A percentile compares a stretch with the other conserved stretches of the same genome.
Conservation (phyloP, 1,284 basidiomycete genomes). For the Cutaneotrichosporon daszewskae region DNA sequence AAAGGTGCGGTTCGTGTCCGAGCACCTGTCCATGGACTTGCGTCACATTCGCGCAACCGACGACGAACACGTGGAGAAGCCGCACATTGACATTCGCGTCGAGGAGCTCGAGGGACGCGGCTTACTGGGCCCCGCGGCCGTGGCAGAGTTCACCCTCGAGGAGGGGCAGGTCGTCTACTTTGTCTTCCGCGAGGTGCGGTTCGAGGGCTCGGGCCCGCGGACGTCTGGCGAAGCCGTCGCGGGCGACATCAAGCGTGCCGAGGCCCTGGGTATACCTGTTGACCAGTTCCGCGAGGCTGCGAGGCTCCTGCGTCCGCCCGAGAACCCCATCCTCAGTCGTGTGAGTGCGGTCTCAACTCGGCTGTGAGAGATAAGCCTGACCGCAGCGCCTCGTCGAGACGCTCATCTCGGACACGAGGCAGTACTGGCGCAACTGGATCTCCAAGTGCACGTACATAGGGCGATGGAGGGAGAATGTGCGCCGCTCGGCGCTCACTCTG, state of each 20-base stretch:
- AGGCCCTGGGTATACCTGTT: slow-evolving; percentile 52
- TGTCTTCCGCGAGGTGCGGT: slow-evolving; percentile 57
- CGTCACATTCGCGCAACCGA: slow-evolving; percentile 55
- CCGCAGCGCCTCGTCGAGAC: slow-evolving; percentile 26
- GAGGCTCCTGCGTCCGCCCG: slow-evolving; percentile 53
- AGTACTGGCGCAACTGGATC: slow-evolving; percentile 86
- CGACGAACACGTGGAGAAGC: slow-evolving; percentile 51
- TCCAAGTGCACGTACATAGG: slow-evolving; percentile 64
- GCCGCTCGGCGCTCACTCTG: slow-evolving; percentile 73
- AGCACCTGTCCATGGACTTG: slow-evolving; percentile 63
- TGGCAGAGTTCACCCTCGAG: slow-evolving; percentile 53
- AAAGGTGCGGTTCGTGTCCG: slow-evolving; percentile 66
- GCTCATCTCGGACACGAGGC: slow-evolving; percentile 55
- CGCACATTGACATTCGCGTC: slow-evolving; percentile 55
- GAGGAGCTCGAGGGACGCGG: slow-evolving; percentile 34
- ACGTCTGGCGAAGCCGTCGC: background rate
- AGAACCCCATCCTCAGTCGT: slow-evolving; percentile 59
- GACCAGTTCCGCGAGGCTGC: slow-evolving; percentile 53
- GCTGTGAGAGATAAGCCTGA: no score
- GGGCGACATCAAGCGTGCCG: background rate
- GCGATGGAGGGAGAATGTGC: slow-evolving; percentile 87
- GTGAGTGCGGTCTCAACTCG: no score
- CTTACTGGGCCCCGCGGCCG: slow-evolving; percentile 35
- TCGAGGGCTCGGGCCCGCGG: slow-evolving; percentile 32
- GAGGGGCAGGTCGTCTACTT: slow-evolving; percentile 86